Evolutionary conservation across 257 asterid genomes (phyloP), one percentile per base, ranked within the genome.

Genomic region (Solanum chilense): DNA sequence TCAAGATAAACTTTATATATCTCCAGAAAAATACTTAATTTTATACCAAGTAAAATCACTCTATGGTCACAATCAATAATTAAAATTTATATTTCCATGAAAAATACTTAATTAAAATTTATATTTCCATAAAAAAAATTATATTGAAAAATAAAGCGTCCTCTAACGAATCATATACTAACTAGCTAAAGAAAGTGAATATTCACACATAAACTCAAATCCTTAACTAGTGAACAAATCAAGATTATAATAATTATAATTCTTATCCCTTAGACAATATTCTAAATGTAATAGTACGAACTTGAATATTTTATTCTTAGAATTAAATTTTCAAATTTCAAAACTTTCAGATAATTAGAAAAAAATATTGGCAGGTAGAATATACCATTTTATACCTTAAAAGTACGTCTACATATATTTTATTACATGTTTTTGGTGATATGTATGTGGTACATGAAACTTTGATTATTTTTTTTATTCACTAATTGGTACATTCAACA

Each of bases 101-200:
- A 31, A 31, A 31, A 31, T 31, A 31, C 33, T 31, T 31, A 31
- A 31, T 3, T 33, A 33, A 33, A 33, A n/a, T 62, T n/a, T 62
- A 62, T 2, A 20, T 21, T 58, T 58, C 0, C 1, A 20, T 8
- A 0, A 20, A 58, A 56, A 20, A 58, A 0, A 0, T 62, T 25
- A 62, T 0, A 62, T n/a, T 62, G 0, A 62, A 23, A 62, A 10
- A 62, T 62, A 10, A 62, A 62, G 3, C 3, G 1, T 3, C 6
- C 0, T n/a, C 15, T 62, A 62, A 23, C 31, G 3, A 62, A 2
- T 4, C 6, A 4, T 62, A n/a, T 62, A 23, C 3, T 23, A 60
- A 20, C 25, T 20, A 58, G 27, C 68, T 66, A 25, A 70, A 70
- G 77, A 70, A 31, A 0, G 0, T 29, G n/a, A 31, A 9, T 70